Evolutionary conservation across 306 rosid genomes (phyloP).

Genomic region (Rosa persica): DNA sequence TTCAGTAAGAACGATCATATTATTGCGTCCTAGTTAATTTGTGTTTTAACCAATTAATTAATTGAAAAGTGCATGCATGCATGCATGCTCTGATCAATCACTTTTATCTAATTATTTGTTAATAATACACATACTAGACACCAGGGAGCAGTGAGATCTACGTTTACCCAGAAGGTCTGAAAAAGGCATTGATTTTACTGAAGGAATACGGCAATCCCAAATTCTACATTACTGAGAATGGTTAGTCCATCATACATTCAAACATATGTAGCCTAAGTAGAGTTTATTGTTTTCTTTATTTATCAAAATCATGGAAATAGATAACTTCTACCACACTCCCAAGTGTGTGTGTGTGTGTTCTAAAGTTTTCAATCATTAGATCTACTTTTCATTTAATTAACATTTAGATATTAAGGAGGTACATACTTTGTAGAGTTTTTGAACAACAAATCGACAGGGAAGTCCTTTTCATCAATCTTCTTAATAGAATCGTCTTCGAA

Average conservation of each 20-base stretch:
- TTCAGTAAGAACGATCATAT: neutral
- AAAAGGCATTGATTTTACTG: neutral
- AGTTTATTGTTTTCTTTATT: too few species aligned
- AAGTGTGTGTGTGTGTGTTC: neutral
- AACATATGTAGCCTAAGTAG: too few species aligned
- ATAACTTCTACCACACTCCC: neutral
- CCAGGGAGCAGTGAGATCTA: neutral
- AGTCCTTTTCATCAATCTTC: too few species aligned
- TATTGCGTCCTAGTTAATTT: neutral
- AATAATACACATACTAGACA: neutral
- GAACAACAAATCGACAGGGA: too few species aligned
- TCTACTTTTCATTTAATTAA: too few species aligned
- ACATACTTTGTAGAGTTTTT: too few species aligned
- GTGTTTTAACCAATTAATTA: neutral
- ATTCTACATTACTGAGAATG: conserved; percentile 5
- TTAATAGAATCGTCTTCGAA: too few species aligned
- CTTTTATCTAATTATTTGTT: neutral
- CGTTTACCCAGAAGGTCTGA: conserved; percentile 1
- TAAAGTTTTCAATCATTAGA: too few species aligned
- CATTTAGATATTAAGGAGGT: neutral
- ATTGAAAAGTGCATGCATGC: too few species aligned
- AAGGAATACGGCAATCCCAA: conserved; percentile 1
- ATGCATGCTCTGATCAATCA: too few species aligned
- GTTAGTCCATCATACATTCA: neutral
- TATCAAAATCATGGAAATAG: neutral